Conservation (phyloP, 805 yeast genomes). For the Candida ortonii region DNA sequence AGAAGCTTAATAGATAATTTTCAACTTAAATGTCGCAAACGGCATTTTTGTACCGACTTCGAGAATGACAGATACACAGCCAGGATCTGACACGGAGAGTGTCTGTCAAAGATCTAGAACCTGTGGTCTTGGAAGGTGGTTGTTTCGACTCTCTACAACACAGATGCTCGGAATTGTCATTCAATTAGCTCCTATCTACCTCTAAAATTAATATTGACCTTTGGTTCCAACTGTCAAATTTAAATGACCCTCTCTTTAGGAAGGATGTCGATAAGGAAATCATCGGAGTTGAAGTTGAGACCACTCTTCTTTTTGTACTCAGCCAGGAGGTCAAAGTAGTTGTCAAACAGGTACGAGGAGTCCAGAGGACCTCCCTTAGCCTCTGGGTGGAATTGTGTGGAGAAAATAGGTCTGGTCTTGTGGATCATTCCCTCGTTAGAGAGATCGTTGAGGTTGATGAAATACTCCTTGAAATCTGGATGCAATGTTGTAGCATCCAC, state of each 20-base stretch:
- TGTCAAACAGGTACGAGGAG: slow-evolving; percentile 86
- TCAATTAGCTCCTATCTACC: too few relatives aligned
- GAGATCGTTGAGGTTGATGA: slow-evolving; percentile 90
- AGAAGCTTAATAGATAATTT: too few relatives aligned
- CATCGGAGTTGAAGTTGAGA: slow-evolving; percentile 40
- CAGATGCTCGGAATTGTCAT: too few relatives aligned
- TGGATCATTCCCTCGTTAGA: slow-evolving; percentile 98
- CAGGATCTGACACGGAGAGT: too few relatives aligned
- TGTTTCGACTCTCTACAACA: too few relatives aligned
- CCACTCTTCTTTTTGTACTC: slow-evolving; percentile 48
- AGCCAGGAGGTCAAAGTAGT: slow-evolving; percentile 70
- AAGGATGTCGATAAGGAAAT: slow-evolving; percentile 56
- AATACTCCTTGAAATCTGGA: slow-evolving; percentile 78
- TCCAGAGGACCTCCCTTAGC: slow-evolving; percentile 99
- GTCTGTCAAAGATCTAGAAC: too few relatives aligned
- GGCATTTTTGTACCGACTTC: too few relatives aligned
- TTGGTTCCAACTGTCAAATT: slow-evolving; percentile 1
- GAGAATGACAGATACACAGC: too few relatives aligned
- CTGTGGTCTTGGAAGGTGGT: too few relatives aligned
- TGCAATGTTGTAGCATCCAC: slow-evolving; percentile 81
- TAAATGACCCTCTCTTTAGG: slow-evolving; percentile 63
- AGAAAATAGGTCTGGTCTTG: slow-evolving; percentile 80
- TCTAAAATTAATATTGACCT: too few relatives aligned
- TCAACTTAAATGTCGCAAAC: too few relatives aligned
- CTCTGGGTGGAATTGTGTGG: slow-evolving; percentile 98